A percentile compares a stretch with the other conserved stretches of the same genome.
Conservation (phyloP, 2,329 filamentous ascomycete species). For the Beauveria australis region DNA sequence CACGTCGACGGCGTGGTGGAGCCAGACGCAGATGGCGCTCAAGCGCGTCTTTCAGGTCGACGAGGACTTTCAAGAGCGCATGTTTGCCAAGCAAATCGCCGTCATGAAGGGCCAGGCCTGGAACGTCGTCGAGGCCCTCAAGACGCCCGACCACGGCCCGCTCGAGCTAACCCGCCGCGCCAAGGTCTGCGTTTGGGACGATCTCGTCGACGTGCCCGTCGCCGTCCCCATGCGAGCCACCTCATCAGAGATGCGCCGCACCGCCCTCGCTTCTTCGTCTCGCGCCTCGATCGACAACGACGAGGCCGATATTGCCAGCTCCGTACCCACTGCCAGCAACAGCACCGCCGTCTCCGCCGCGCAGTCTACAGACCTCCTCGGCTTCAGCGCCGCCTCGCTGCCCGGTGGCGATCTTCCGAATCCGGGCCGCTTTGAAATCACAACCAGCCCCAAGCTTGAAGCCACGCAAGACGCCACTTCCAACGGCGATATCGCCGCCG, state of each 20-base stretch:
- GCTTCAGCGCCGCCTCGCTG: constrained; percentile 43
- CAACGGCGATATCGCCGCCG: background rate
- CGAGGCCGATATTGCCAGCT: constrained; percentile 77
- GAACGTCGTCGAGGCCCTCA: constrained; percentile 97
- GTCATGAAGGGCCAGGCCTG: constrained; percentile 99
- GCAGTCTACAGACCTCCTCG: constrained; percentile 59
- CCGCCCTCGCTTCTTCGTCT: constrained; percentile 38
- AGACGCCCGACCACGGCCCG: constrained; percentile 84
- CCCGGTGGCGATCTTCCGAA: constrained; percentile 59
- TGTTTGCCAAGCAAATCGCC: constrained; percentile 97
- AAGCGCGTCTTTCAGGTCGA: constrained; percentile 86
- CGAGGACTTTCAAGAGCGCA: constrained; percentile 92
- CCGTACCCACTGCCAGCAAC: constrained; percentile 23
- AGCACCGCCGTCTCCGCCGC: background rate
- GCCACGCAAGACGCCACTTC: constrained; percentile 18
- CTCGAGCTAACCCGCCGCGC: constrained; percentile 84
- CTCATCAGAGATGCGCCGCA: constrained; percentile 71
- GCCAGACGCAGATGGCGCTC: constrained; percentile 79
- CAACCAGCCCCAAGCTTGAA: constrained; percentile 32
- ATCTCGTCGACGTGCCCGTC: constrained; percentile 90
- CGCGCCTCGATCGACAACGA: constrained; percentile 60
- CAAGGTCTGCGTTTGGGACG: constrained; percentile 95
- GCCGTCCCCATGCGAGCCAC: constrained; percentile 82
- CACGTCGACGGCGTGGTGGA: constrained; percentile 95
- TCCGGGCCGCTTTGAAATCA: constrained; percentile 66